Conservation (phyloP, 768 basidiomycete genomes). For the Tulasnella sp. region DNA sequence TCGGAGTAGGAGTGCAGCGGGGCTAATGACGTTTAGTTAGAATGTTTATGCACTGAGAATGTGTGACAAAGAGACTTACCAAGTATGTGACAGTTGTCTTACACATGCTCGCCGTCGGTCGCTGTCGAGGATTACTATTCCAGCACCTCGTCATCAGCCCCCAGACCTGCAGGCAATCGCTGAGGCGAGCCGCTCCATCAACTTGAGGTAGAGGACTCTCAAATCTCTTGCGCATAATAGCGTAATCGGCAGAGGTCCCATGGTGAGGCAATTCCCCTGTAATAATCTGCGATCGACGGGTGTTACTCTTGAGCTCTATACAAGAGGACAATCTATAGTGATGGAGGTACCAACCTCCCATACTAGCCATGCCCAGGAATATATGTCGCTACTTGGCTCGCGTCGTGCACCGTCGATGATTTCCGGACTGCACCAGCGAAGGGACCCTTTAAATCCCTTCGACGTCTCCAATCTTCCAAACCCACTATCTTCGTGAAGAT, state of each 20-base stretch:
- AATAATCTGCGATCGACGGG: not conserved
- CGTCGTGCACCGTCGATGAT: not conserved
- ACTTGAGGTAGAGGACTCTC: too few species aligned
- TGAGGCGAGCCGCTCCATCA: too few species aligned
- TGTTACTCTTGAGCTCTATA: not conserved
- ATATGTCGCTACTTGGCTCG: not conserved
- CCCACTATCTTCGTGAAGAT: not conserved
- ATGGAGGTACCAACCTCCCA: not conserved
- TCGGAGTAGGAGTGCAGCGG: not conserved
- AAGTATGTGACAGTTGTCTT: not conserved
- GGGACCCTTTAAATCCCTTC: not conserved
- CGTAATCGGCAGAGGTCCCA: too few species aligned
- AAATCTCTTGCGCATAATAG: too few species aligned
- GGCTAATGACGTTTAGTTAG: not conserved
- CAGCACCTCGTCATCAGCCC: too few species aligned
- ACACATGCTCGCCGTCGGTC: too few species aligned
- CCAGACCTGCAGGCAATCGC: too few species aligned
- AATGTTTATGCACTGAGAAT: not conserved
- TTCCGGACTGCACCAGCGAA: conserved; percentile 12
- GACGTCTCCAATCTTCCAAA: conserved; percentile 13
- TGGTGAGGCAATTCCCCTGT: not conserved
- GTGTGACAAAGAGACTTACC: not conserved
- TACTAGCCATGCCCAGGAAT: conserved; percentile 1
- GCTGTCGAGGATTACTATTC: too few species aligned
- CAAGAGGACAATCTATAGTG: not conserved